phyloP scores from a whole-genome alignment of 371 early-diverging fungal genomes.

The Rhizoclosmatium hyalinum region DNA sequence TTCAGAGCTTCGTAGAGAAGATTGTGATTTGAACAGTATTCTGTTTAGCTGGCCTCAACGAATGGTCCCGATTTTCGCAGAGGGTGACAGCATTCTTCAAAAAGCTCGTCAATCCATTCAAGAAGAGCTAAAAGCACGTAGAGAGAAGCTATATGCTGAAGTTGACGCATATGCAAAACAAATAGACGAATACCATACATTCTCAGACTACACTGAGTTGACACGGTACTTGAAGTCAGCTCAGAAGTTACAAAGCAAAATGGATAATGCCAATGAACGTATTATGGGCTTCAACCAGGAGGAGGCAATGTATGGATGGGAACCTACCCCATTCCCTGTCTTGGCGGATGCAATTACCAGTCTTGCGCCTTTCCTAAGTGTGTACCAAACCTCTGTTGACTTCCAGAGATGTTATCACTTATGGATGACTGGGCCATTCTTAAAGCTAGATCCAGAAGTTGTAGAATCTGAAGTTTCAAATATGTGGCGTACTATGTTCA shows the following conservation, averaged over 20 bases:
- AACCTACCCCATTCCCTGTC: slow-evolving; percentile 50
- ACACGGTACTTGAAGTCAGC: slow-evolving; percentile 60
- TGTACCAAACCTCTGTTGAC: slow-evolving; percentile 61
- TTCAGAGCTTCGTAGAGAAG: slow-evolving; percentile 55
- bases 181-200: slow-evolving; percentile 56
- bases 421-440: slow-evolving; percentile 63
- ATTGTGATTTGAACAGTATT: slow-evolving; percentile 57
- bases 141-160: slow-evolving; percentile 53
- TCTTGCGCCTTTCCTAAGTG: slow-evolving; percentile 53
- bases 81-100: slow-evolving; percentile 51
- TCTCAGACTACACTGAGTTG: slow-evolving; percentile 60
- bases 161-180: slow-evolving; percentile 59
- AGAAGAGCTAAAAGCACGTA: slow-evolving; percentile 57
- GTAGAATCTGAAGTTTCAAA: slow-evolving; percentile 59
- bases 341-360: slow-evolving; percentile 44
- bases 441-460: slow-evolving; percentile 59
- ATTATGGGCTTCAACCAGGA: slow-evolving; percentile 53
- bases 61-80: slow-evolving; percentile 52
- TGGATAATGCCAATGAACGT: slow-evolving; percentile 54
- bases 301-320: slow-evolving; percentile 61
- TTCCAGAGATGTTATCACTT: slow-evolving; percentile 59
- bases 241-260: slow-evolving; percentile 54
- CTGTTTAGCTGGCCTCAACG: slow-evolving; percentile 60
- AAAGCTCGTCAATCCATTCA: slow-evolving; percentile 52
- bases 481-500: slow-evolving; percentile 61